Conservation (phyloP, 805 yeast genomes). For the Lipomyces sp. region DNA sequence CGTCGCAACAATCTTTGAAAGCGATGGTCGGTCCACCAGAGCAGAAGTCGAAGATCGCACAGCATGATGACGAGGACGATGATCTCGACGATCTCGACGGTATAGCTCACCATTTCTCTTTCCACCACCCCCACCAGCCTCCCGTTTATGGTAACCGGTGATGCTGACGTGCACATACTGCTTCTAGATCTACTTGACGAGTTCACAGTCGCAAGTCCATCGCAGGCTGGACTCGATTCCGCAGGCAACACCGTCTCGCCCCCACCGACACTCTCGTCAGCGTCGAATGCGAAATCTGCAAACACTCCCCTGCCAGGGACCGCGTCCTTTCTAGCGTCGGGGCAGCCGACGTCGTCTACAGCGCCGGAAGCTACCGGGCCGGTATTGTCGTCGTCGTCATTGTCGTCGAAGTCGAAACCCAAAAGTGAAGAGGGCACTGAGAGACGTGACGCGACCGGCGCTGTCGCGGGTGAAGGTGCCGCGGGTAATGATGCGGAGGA, state of each 20-base stretch:
- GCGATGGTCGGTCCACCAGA: too few species aligned
- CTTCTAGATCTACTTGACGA: conserved; percentile 70
- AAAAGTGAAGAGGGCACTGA: conserved; percentile 1
- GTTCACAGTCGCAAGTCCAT: conserved; percentile 38
- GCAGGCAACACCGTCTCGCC: background rate
- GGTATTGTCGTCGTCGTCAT: background rate
- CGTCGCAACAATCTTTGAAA: too few species aligned
- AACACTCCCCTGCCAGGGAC: background rate
- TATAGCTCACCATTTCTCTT: background rate
- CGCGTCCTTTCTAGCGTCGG: background rate
- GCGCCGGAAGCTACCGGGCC: too few species aligned
- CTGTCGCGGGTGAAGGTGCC: too few species aligned
- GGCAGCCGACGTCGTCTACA: background rate
- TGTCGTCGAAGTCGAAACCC: background rate
- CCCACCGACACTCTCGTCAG: background rate
- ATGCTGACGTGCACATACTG: background rate
- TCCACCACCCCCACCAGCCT: too few species aligned
- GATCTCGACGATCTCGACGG: conserved; percentile 69
- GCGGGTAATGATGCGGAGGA: background rate
- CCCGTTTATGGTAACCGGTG: background rate
- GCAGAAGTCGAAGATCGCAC: too few species aligned
- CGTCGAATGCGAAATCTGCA: background rate
- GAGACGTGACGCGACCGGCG: background rate
- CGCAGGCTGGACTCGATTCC: background rate
- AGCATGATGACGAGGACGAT: conserved; percentile 37